Conservation (phyloP, 1,284 basidiomycete species). For the Paramarasmius palmivorus region DNA sequence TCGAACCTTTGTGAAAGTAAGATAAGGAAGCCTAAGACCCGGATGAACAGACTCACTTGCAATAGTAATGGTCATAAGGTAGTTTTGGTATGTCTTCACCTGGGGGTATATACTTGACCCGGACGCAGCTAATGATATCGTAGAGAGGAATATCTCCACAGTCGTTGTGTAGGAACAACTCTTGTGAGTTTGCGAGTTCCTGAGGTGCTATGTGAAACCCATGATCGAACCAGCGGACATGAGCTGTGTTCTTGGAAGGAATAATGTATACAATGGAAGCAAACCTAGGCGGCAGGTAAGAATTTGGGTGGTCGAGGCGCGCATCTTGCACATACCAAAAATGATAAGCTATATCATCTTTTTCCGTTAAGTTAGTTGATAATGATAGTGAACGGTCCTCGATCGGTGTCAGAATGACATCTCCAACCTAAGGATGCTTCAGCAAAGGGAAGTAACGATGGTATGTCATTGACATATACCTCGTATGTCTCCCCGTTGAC, state of each 20-base stretch:
- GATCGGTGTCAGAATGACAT: neutral
- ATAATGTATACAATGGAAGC: neutral
- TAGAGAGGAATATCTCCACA: neutral
- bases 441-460: neutral
- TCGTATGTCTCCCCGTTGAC: neutral
- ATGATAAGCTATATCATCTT: neutral
- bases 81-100: neutral
- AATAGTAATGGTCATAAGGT: neutral
- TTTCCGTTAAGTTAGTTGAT: too few species aligned
- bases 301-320: neutral
- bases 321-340: neutral
- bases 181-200: neutral
- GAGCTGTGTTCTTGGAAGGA: neutral
- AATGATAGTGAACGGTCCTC: neutral
- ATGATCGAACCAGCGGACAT: neutral
- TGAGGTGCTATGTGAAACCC: neutral
- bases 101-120: slow-evolving; percentile 32
- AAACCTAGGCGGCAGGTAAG: neutral
- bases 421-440: neutral
- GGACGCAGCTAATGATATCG: slow-evolving; percentile 43
- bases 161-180: neutral
- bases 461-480: neutral
- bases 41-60: neutral
- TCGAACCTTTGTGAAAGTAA: slow-evolving; percentile 22
- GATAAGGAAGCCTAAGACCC: neutral